Evolutionary conservation across 139 green algal species (phyloP), one percentile per base, ranked within the genome.

Genomic region (Chlorella sp.): DNA sequence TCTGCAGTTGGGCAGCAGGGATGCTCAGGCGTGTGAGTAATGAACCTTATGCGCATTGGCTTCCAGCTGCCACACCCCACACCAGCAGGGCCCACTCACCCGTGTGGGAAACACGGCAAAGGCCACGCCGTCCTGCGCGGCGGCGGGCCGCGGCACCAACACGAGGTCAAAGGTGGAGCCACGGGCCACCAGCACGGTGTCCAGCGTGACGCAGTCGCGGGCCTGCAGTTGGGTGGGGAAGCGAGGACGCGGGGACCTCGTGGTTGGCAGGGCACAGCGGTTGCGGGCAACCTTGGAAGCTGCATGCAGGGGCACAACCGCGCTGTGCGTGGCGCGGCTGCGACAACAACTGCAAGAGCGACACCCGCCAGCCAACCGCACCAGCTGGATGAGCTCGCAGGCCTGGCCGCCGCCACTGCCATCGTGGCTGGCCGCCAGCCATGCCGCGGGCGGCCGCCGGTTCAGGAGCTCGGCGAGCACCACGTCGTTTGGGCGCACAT

Each of bases 381-480:
- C 17, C 9, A 79, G 67, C 51, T 25, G 68, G 5, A 41, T 28
- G 44, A 84, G 79, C 12, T 44, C 62, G 30, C 18, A 18, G 32
- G 17, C 41, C 23, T 30, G 34, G 18, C 25, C n/a, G 28, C 30
- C 63, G 16, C 51, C 1, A 20, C 57, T 71, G 30, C 6, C 57
- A 41, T 82, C 32, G 60, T 38, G 28, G 25, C 56, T 38, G 38
- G 76, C 60, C 4, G 56, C 28, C 57, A 82, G 30, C 76, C 76
- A 82, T 7, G 76, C 76, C 11, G 25, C 76, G 1, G 76, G 76
- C 21, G 36, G 36, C 6, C 76, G 76, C 60, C 36, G 26, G 51
- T 85, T 85, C 9, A 78, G 44, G 36, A 85, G 80, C 67, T 85
- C 80, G 12, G 39, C 44, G 2, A 79, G 80, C 68, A 85, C 80